These are phyloP conservation scores for Monosporascus sp. DNA, from an alignment of 2,329 filamentous ascomycete genomes.

Conservation along the genomic window DNA sequence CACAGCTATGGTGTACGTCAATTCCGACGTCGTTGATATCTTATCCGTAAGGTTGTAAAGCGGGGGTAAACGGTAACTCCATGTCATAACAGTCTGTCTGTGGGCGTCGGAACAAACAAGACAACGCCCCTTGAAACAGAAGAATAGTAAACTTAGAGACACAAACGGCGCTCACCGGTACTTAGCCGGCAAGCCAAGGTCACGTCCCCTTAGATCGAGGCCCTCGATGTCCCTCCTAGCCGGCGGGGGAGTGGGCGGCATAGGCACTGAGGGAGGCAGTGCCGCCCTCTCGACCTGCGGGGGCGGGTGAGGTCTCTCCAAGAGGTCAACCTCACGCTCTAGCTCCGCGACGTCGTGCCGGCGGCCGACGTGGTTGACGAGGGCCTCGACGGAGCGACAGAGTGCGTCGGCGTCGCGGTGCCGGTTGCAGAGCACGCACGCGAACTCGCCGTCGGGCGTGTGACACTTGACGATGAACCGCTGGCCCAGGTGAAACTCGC, in stretches of 20 bases:
- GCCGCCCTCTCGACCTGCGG: not conserved
- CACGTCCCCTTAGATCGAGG: not conserved
- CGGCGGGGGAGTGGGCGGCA: not conserved
- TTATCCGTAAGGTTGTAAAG: too few species aligned
- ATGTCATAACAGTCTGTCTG: too few species aligned
- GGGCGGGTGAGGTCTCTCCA: not conserved
- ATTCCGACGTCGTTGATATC: too few species aligned
- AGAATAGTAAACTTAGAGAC: too few species aligned
- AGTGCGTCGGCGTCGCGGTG: conserved; percentile 22
- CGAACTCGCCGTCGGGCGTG: conserved; percentile 23
- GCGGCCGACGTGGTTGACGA: conserved; percentile 26
- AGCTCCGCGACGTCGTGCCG: conserved; percentile 10
- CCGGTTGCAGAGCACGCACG: conserved; percentile 27
- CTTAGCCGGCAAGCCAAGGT: not conserved
- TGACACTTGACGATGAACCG: conserved; percentile 34
- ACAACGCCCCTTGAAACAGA: too few species aligned
- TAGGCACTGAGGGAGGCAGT: not conserved
- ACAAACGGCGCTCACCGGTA: not conserved
- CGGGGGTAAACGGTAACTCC: too few species aligned
- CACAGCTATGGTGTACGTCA: too few species aligned
- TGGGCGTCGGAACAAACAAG: too few species aligned
- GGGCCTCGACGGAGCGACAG: conserved; percentile 20
- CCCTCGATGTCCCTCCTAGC: not conserved
- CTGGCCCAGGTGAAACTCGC: conserved; percentile 25
- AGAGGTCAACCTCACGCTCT: conserved; percentile 10